Percentiles rank a stretch among this genome's conserved stretches.
phyloP scores from a whole-genome alignment of 2,329 filamentous ascomycete genomes.

The Verticillium albo-atrum region DNA sequence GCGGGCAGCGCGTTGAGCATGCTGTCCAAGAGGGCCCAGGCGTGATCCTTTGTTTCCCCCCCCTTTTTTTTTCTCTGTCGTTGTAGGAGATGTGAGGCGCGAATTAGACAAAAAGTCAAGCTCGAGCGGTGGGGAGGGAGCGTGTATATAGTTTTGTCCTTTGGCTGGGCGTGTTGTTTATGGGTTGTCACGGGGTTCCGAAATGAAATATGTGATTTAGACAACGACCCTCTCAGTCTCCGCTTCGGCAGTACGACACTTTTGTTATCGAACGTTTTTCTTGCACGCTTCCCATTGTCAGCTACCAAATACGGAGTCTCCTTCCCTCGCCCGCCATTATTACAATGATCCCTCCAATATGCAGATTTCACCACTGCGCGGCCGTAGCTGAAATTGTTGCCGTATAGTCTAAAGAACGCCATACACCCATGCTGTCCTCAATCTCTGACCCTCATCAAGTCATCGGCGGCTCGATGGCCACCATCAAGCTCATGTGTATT shows the following conservation, averaged over 20 bases:
- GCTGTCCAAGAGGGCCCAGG: constrained; percentile 55
- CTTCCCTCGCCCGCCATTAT: too few species aligned
- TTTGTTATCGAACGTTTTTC: background rate
- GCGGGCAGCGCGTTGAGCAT: constrained; percentile 93
- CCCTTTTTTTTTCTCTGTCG: background rate
- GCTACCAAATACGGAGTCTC: background rate
- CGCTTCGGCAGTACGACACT: too few species aligned
- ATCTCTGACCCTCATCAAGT: background rate
- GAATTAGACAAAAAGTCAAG: background rate
- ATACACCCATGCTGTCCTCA: background rate
- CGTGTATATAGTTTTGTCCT: background rate
- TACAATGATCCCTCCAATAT: background rate
- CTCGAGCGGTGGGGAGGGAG: background rate
- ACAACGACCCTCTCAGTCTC: background rate
- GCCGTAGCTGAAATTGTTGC: background rate
- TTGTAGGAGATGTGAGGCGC: constrained; percentile 1
- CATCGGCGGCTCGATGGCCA: background rate
- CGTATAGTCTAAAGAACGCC: background rate
- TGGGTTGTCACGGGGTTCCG: background rate
- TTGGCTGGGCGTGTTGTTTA: background rate
- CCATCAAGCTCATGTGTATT: background rate
- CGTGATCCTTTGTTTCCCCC: background rate
- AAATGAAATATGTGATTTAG: background rate
- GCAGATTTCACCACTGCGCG: background rate
- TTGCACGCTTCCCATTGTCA: background rate